Base-by-base conservation (phyloP, 345 rosid species). In the Hirschfeldia incana region DNA sequence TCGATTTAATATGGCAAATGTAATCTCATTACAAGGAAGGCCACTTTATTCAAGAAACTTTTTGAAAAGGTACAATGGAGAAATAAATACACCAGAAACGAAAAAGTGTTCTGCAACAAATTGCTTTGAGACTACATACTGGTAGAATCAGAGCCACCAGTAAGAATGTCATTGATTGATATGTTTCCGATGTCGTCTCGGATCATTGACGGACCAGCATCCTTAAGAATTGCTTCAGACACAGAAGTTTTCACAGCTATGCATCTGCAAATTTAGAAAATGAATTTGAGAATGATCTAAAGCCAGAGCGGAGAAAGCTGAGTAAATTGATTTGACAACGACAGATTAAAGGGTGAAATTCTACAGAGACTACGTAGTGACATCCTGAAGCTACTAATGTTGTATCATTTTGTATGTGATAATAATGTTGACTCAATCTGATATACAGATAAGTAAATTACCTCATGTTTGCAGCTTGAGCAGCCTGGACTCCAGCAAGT, bases 391-490 rank as follows among this genome's bases (percentile, higher is more conserved):
- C 68, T 51, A 33, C 44, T 62, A 33, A 44, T 44, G 49, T 15
- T 76, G 51, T 30, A 30, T 44, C 74, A 68, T 28, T 4, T 49
- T 49, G 57, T 51, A 51, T 51, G 17, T 51, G 17, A 15, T 46
- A 46, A 51, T 51, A 51, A 51, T 37, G 44, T 37, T 59, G 63
- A 59, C 34, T 60, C 36, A 60, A 9, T 58, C 32, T 21, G 30
- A 21, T 11, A 21, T 11, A 8, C 65, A 28, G 5, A 36, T 36
- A 36, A 62, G 10, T 60, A 29, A 36, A 36, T 1, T 36, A 94
- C 98, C 98, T 91, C 98, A 94, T 94, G 69, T 85, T 75, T 73
- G 98, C 98, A 79, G 98, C 97, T 82, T 88, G 84, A 33, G 98
- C 98, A 73, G 98, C 98, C 83, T 89, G 97, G 72, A 94, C 91